Percentiles rank a stretch among this genome's conserved stretches.
Conservation (phyloP, 371 early-diverging fungal species). For the Caulochytrium protostelioides region DNA sequence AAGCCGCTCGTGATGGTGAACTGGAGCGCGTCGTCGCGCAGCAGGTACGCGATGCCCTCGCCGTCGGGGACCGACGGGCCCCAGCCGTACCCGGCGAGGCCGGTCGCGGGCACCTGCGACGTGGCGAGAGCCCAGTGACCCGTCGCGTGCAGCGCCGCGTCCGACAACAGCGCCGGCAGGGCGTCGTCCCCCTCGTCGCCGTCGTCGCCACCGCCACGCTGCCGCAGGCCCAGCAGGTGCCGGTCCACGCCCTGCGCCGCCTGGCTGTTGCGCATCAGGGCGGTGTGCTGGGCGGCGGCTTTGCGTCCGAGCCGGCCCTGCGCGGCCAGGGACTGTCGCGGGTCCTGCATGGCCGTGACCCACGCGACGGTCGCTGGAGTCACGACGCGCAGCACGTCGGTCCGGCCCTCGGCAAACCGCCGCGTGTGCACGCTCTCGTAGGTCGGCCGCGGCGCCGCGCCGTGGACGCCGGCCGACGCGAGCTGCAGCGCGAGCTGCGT, state of each 20-base stretch:
- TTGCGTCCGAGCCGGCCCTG: constrained; percentile 42
- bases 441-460: constrained; percentile 51
- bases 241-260: constrained; percentile 77
- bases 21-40: too few relatives aligned
- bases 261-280: constrained; percentile 56
- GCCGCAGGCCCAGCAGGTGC: constrained; percentile 69
- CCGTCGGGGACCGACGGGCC: too few relatives aligned
- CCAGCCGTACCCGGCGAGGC: constrained; percentile 88
- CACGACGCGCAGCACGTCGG: constrained; percentile 81
- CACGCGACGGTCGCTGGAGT: constrained; percentile 53
- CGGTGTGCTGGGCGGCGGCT: constrained; percentile 53
- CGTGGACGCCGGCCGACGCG: constrained; percentile 77
- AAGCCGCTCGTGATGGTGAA: too few relatives aligned
- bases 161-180: constrained; percentile 59
- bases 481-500: constrained; percentile 89
- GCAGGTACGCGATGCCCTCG: too few relatives aligned
- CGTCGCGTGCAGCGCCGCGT: constrained; percentile 55
- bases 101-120: constrained; percentile 69
- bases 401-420: constrained; percentile 72
- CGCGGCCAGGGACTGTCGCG: too few relatives aligned
- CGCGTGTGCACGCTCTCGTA: constrained; percentile 78
- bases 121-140: constrained; percentile 84
- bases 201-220: too few relatives aligned
- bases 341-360: constrained; percentile 77
- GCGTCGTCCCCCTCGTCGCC: constrained; percentile 44